A percentile compares a stretch with the other conserved stretches of the same genome.
Evolutionary conservation across 1,139 yeast species (phyloP).

Genomic region (Saccharomycopsis crataegensis): DNA sequence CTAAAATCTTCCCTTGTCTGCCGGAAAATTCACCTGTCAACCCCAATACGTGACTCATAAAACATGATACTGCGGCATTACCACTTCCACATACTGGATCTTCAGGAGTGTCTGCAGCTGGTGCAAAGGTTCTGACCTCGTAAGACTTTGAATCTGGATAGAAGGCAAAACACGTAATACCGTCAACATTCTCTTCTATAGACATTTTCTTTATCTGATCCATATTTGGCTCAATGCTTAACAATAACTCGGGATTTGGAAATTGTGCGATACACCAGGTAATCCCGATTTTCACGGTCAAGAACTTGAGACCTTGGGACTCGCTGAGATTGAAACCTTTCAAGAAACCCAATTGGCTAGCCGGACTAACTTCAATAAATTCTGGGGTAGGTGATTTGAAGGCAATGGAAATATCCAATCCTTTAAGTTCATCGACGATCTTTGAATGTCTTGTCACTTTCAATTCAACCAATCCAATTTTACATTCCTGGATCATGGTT

Average conservation of each 20-base stretch:
- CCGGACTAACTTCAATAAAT: neutral
- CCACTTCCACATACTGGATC: slow-evolving; percentile 53
- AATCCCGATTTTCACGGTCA: neutral
- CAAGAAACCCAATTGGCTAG: neutral
- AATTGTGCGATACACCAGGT: neutral
- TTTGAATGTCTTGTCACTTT: slow-evolving; percentile 22
- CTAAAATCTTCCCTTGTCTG: slow-evolving; percentile 33
- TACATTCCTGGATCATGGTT: slow-evolving; percentile 36
- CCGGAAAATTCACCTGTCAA: slow-evolving; percentile 24
- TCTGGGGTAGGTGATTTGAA: neutral
- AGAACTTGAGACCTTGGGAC: neutral
- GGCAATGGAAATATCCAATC: slow-evolving; percentile 23
- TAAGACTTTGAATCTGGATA: neutral
- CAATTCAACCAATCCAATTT: slow-evolving; percentile 36
- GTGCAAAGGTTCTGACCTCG: slow-evolving; percentile 38
- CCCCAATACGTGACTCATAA: slow-evolving; percentile 23
- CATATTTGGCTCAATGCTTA: neutral
- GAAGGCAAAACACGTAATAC: neutral
- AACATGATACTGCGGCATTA: slow-evolving; percentile 32
- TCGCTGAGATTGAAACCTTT: neutral
- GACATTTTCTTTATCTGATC: neutral
- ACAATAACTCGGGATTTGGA: neutral
- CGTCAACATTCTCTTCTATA: neutral
- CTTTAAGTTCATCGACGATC: slow-evolving; percentile 16
- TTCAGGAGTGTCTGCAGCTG: slow-evolving; percentile 32